A percentile compares a stretch with the other conserved stretches of the same genome.
These are phyloP conservation scores for Aspergillus sclerotiicarbonarius DNA, from an alignment of 495 filamentous ascomycete genomes.

Conservation along the genomic window DNA sequence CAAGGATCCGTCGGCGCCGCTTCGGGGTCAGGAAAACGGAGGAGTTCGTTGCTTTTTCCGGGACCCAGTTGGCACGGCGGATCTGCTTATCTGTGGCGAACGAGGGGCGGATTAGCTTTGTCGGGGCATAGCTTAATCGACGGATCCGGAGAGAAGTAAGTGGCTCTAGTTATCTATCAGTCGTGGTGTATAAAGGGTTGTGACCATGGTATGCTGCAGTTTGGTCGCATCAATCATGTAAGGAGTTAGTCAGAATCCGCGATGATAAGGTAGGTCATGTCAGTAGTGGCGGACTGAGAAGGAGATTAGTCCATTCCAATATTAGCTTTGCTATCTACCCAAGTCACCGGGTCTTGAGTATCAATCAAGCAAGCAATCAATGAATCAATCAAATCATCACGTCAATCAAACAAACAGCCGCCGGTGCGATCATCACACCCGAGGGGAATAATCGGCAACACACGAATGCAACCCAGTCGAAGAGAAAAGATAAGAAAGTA, in stretches of 20 bases:
- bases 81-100: not conserved
- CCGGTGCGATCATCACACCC: not conserved
- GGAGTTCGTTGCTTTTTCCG: not conserved
- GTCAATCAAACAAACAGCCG: slow-evolving; percentile 1
- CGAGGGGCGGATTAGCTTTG: not conserved
- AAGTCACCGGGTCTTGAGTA: too few relatives aligned
- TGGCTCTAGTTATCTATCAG: too few relatives aligned
- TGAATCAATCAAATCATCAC: not conserved
- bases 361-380: not conserved
- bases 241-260: too few relatives aligned
- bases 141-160: not conserved
- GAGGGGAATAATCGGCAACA: not conserved
- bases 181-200: too few relatives aligned
- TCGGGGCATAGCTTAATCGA: not conserved
- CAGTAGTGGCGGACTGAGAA: too few relatives aligned
- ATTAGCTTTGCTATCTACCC: too few relatives aligned
- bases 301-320: too few relatives aligned
- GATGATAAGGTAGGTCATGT: too few relatives aligned
- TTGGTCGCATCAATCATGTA: too few relatives aligned
- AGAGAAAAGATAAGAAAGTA: not conserved
- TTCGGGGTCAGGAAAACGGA: slow-evolving; percentile 5
- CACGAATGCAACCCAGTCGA: not conserved
- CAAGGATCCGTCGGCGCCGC: too few relatives aligned
- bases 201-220: too few relatives aligned
- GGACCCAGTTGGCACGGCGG: not conserved